Evolutionary conservation across 192 early-diverging fungal genomes (phyloP), one percentile per base, ranked within the genome.

Genomic region (Geranomyces variabilis): DNA sequence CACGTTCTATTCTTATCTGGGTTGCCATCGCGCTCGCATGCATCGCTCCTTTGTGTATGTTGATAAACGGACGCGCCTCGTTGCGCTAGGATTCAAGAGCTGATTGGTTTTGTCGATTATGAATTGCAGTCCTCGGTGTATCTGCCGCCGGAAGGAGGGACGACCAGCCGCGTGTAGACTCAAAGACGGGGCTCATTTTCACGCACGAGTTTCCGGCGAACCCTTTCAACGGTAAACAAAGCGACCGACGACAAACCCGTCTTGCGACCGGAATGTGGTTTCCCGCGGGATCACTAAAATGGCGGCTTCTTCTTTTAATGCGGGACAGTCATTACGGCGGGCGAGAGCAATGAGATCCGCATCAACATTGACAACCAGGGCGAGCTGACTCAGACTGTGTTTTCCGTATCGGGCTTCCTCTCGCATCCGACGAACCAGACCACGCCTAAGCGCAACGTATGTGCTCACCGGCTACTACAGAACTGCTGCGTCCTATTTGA

Each of bases 171-270:
- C 58, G 58, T 5, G 28, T 46, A 14, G 70, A 72, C 62, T 21
- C 14, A 19, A 47, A 19, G 26, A 47, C 59, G 5, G 70, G 70
- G 14, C 21, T 72, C 17, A 29, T 46, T 0, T 74, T 74, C 53
- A 43, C 72, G 9, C 65, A 74, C 29, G 66, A 33, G 33, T 75
- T 75, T 48, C 65, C 73, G 15, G 14, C 46, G 0, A 63, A 67
- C 57, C 73, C 46, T 8, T 75, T 75, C 57, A 66, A 58, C 55
- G 45, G 73, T 75, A 63, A 41, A 41, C 36, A 41, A 41, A 41
- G 36, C 3, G 10, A 41, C 3, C 36, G 10, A 41, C 36, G 10
- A 41, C 3, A 3, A 41, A 41, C n/a, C n/a, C n/a, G n/a, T n/a
- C n/a, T n/a, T n/a, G n/a, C n/a, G n/a, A 13, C 46, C 10, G 46